Percentiles rank a stretch among this genome's conserved stretches.
Evolutionary conservation across 805 yeast species (phyloP).

Genomic region (Suhomyces vadensis): DNA sequence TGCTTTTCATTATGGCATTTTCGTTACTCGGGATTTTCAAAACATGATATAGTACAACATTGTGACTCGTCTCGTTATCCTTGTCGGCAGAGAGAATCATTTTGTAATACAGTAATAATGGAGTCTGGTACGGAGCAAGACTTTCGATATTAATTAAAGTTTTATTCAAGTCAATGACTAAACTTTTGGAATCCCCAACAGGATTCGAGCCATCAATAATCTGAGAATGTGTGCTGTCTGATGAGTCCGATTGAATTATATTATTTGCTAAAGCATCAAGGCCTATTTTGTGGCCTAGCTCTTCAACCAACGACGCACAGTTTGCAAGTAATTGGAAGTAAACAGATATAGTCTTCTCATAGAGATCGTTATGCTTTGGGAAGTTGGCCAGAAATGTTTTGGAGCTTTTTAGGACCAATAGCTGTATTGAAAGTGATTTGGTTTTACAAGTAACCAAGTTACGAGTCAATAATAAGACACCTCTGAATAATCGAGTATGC

Average conservation of each 20-base stretch:
- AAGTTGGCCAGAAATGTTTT: constrained; percentile 9
- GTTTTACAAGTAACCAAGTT: constrained; percentile 35
- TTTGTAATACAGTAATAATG: neutral
- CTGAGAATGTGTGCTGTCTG: neutral
- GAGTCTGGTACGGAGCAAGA: neutral
- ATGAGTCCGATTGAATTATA: neutral
- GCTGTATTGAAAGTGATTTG: neutral
- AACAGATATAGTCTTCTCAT: constrained; percentile 15
- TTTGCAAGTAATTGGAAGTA: constrained; percentile 30
- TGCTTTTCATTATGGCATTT: constrained; percentile 5
- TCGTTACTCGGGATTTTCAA: constrained; percentile 5
- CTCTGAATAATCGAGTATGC: constrained; percentile 43
- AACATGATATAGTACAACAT: constrained; percentile 6
- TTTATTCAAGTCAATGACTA: neutral
- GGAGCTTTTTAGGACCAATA: constrained; percentile 6
- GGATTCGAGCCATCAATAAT: neutral
- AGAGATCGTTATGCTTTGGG: constrained; percentile 11
- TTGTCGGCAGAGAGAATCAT: constrained; percentile 1
- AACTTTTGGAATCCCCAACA: neutral
- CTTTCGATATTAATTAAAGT: neutral
- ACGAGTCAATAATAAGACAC: constrained; percentile 48
- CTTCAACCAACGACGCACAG: constrained; percentile 6
- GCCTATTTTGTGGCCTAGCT: neutral
- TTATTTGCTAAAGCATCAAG: neutral
- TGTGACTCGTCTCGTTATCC: constrained; percentile 9